Conservation (phyloP, 164 flowering plant genomes). For the Amborella trichopoda region DNA sequence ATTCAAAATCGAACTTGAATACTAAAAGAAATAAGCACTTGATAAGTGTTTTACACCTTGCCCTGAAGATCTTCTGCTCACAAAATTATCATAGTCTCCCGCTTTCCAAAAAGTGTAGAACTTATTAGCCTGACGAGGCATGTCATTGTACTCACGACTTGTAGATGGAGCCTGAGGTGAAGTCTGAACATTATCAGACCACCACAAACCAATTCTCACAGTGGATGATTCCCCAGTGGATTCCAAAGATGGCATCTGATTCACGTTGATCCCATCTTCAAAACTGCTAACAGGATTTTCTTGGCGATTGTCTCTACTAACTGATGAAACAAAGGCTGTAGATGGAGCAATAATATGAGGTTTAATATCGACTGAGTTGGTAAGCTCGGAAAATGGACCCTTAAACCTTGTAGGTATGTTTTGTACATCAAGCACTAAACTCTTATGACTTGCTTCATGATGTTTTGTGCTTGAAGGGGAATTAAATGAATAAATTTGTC, state of each 20-base stretch:
- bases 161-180: not conserved
- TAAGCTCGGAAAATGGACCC: too few relatives aligned
- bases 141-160: not conserved
- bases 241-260: not conserved
- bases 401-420: too few relatives aligned
- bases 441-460: not conserved
- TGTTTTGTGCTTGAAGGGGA: not conserved
- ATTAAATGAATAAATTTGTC: not conserved
- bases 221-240: not conserved
- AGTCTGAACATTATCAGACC: not conserved
- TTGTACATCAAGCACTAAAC: not conserved
- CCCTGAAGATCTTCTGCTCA: slow-evolving; percentile 7
- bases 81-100: slow-evolving; percentile 31
- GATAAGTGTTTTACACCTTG: slow-evolving; percentile 12
- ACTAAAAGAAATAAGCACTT: not conserved
- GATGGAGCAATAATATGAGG: too few relatives aligned
- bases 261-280: not conserved
- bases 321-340: too few relatives aligned
- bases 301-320: too few relatives aligned
- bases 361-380: too few relatives aligned
- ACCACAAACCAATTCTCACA: not conserved
- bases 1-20: not conserved
- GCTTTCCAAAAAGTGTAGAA: slow-evolving; percentile 83
- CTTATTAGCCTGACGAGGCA: slow-evolving; percentile 14
- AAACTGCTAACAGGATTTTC: not conserved